Evolutionary conservation across 805 yeast genomes (phyloP).

Genomic region (Wickerhamomyces rabaulensis): DNA sequence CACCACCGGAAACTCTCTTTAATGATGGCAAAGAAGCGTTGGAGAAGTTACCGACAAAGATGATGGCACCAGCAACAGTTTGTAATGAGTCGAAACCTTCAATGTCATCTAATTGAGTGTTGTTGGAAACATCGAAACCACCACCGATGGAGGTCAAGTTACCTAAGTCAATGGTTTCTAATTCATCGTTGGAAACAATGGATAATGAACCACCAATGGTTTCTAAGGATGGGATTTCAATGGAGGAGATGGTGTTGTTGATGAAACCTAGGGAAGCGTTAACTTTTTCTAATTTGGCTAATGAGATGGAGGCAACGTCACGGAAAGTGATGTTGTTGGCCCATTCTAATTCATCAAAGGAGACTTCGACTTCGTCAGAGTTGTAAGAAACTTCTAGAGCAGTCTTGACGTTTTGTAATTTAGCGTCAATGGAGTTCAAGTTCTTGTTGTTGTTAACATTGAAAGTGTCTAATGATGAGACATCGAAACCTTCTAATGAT

Average conservation of each 20-base stretch:
- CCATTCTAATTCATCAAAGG: conserved; percentile 66
- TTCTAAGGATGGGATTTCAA: conserved; percentile 51
- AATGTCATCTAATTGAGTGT: conserved; percentile 61
- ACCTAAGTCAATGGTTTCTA: conserved; percentile 64
- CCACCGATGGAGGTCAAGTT: conserved; percentile 77
- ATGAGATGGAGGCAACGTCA: conserved; percentile 68
- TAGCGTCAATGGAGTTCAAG: conserved; percentile 66
- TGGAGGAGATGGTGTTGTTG: conserved; percentile 57
- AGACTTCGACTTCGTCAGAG: conserved; percentile 67
- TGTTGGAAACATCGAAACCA: conserved; percentile 88
- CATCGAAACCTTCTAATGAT: conserved; percentile 62
- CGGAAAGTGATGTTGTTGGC: conserved; percentile 88
- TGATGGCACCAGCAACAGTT: conserved; percentile 85
- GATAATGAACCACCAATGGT: conserved; percentile 78
- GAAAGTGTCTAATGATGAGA: conserved; percentile 43
- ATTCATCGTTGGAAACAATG: conserved; percentile 65
- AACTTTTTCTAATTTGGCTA: conserved; percentile 61
- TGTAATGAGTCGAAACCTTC: conserved; percentile 69
- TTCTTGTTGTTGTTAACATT: conserved; percentile 89
- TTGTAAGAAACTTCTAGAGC: conserved; percentile 79
- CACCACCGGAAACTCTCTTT: conserved; percentile 87
- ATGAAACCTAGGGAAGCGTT: conserved; percentile 81
- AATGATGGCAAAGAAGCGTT: conserved; percentile 72
- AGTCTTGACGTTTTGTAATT: conserved; percentile 68
- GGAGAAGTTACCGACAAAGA: conserved; percentile 73